Base-by-base conservation (phyloP, 2,329 filamentous ascomycete species). In the Talaromyces sp. region DNA sequence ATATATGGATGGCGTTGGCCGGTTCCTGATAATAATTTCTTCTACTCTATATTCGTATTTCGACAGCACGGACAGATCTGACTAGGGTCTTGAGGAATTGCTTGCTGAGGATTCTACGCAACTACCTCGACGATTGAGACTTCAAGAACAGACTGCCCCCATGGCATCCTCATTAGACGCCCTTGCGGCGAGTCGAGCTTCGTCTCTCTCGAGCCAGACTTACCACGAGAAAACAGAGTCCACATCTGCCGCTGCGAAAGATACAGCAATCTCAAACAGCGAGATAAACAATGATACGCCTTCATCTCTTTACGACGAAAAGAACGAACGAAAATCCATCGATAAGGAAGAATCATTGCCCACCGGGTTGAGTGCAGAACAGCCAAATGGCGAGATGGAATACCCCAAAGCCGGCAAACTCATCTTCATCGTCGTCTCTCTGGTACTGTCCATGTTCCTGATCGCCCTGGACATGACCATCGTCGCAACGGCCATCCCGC, bases 401-500 rank as follows among this genome's bases (percentile, higher is more conserved):
- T 68, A 68, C 33, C 67, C 67, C 7, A 62, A 58, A 9, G 58
- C 65, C 4, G 33, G 58, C 25, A 49, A 63, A 19, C 65, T 68
- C 31, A 47, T 61, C 31, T 60, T 67, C 19, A 65, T 68, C 33
- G 47, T 68, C 49, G 31, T 68, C 10, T 66, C 65, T 15, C 47
- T 65, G 9, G 41, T 68, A 17, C 54, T 68, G 15, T 64, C 67
- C 31, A 68, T 68, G 50, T 68, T 68, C 65, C 56, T 68, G 3
- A 63, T 68, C 39, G 65, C 67, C 15, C 59, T 68, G 5, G 67
- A 68, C 56, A 68, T 68, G 67, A 68, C 67, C 2, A 78, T 77
- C 54, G 73, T 77, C 37, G 73, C 74, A 10, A 77, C 74, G 3
- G 75, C 73, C 11, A 73, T 74, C 13, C 71, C 71, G 5, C 54